These are phyloP conservation scores for Catharanthus roseus DNA, from an alignment of 257 asterid species.

Conservation along the genomic window DNA sequence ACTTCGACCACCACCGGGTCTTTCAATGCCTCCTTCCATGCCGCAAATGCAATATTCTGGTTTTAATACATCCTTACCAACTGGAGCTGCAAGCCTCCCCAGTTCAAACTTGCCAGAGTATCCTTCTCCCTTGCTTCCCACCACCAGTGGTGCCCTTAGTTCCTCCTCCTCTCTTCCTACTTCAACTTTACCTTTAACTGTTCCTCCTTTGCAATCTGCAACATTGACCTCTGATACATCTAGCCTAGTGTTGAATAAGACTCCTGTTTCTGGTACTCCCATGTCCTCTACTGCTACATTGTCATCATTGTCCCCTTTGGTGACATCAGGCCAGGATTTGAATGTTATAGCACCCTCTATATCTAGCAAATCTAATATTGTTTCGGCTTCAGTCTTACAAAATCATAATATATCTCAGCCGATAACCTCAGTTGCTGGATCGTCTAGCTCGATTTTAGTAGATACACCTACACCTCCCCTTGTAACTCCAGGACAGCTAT, in stretches of 20 bases:
- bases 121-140: conserved; percentile 42
- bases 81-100: conserved; percentile 40
- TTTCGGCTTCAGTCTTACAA: conserved; percentile 35
- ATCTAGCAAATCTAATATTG: conserved; percentile 39
- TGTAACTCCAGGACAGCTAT: conserved; percentile 81
- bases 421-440: conserved; percentile 30
- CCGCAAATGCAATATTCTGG: conserved; percentile 74
- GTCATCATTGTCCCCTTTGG: conserved; percentile 38
- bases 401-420: conserved; percentile 42
- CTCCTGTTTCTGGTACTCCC: conserved; percentile 41
- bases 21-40: conserved; percentile 68
- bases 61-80: conserved; percentile 55
- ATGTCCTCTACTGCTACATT: conserved; percentile 33
- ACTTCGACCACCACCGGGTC: conserved; percentile 78
- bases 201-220: conserved; percentile 46
- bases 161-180: conserved; percentile 48
- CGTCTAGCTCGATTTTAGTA: conserved; percentile 36
- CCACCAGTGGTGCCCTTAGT: conserved; percentile 33
- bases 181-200: conserved; percentile 41
- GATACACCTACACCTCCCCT: conserved; percentile 61
- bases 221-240: conserved; percentile 43
- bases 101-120: conserved; percentile 51
- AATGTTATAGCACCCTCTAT: conserved; percentile 32
- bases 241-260: conserved; percentile 39
- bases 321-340: conserved; percentile 36